Base-by-base conservation (phyloP, 1,139 yeast species). In the Saccharomyces uvarum region DNA sequence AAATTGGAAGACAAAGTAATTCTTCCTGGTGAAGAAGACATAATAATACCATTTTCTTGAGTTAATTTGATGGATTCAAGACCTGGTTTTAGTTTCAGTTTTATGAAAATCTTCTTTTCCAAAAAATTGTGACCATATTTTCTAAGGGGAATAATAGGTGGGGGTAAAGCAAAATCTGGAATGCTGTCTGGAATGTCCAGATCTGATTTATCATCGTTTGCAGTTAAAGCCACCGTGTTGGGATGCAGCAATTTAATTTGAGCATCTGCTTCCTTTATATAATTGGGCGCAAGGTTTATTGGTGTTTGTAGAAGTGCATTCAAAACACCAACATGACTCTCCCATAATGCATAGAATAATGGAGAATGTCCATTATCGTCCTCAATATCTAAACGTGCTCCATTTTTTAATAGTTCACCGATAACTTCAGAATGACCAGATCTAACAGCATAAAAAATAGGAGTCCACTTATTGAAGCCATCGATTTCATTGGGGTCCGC, bases 41-140 rank as follows among this genome's bases (percentile, higher is more conserved):
- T 69, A 8, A 76, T 67, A 41, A 77, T 59, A 41, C 63, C 75
- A 8, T 73, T 75, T 53, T 75, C 76, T 31, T 75, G 73, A 60
- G 78, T 80, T 32, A 86, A 70, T 46, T 75, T 77, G 53, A 86
- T 79, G 47, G 85, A 79, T 51, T 79, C 77, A 53, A 82, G 78
- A 44, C 78, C 79, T 1, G 89, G 80, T 58, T 84, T 83, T 59
- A 85, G 81, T 3, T 82, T 78, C 49, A 93, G 73, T 67, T 91
- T 96, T 41, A 93, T 79, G 61, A 90, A 82, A 2, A 88, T 89
- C 65, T 88, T 89, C 67, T 86, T 88, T 65, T 93, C 98, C 65
- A 93, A 74, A 73, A 90, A 93, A 70, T 90, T 93, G 72, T 93
- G 99, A 7, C 99, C 99, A 67, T 93, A 93, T 61, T 96, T 80